Percentiles rank a stretch among this genome's conserved stretches.
Evolutionary conservation across 2,329 filamentous ascomycete genomes (phyloP).

Genomic region (Colletotrichum sansevieriae): DNA sequence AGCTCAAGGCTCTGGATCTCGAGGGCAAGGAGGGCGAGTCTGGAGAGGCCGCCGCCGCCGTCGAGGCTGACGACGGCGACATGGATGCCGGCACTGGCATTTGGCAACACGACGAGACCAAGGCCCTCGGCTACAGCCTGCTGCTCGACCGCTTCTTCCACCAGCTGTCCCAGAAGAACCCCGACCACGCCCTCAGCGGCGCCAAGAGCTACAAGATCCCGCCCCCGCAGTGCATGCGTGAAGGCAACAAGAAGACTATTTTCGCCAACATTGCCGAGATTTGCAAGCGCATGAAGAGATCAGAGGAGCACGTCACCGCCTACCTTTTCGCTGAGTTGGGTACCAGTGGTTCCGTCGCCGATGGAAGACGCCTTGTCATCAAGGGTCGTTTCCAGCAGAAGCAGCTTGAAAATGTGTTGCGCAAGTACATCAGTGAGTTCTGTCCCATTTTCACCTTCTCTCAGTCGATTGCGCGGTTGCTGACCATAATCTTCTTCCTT

Average conservation of each 20-base stretch:
- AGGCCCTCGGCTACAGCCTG: conserved; percentile 84
- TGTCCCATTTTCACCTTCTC: conserved; percentile 2
- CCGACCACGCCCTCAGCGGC: conserved; percentile 90
- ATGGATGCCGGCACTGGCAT: conserved; percentile 90
- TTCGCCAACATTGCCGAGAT: conserved; percentile 99
- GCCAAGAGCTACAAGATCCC: conserved; percentile 99
- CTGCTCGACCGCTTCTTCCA: conserved; percentile 94
- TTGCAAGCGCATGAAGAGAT: conserved; percentile 99
- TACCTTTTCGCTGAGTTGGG: conserved; percentile 93
- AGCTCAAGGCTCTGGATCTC: conserved; percentile 72
- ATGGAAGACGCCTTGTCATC: conserved; percentile 92
- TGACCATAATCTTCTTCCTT: conserved; percentile 46
- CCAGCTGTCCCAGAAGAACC: conserved; percentile 94
- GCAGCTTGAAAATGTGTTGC: conserved; percentile 96
- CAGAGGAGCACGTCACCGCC: conserved; percentile 93
- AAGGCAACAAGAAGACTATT: conserved; percentile 99
- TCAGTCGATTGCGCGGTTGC: conserved; percentile 31
- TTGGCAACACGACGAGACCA: conserved; percentile 85
- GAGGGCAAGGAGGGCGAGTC: conserved; percentile 75
- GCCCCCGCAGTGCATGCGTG: conserved; percentile 96
- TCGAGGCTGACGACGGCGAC: conserved; percentile 76
- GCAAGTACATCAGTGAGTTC: conserved; percentile 90
- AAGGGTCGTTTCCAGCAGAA: conserved; percentile 99
- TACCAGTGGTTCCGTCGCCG: conserved; percentile 95
- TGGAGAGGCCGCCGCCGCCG: conserved; percentile 62